Conservation (phyloP, 2,329 filamentous ascomycete genomes). For the Cladosporium sp. region DNA sequence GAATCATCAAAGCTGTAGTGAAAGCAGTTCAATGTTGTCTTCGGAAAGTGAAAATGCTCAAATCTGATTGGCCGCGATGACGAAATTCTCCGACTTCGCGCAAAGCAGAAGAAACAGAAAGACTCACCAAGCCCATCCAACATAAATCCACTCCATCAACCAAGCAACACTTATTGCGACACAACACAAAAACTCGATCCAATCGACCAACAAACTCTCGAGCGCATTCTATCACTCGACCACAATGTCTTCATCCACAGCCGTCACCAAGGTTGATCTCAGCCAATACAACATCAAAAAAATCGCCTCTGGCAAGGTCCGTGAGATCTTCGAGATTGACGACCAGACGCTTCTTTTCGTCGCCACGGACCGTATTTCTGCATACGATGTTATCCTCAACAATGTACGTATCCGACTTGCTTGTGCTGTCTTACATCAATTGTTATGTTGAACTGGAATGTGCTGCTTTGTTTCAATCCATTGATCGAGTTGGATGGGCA, state of each 20-base stretch:
- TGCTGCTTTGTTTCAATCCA: neutral
- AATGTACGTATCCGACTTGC: slow-evolving; percentile 55
- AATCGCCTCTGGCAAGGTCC: slow-evolving; percentile 67
- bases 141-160: neutral
- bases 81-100: slow-evolving; percentile 13
- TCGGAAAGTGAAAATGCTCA: too few species aligned
- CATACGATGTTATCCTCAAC: slow-evolving; percentile 86
- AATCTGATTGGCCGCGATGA: neutral
- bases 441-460: neutral
- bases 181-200: too few species aligned
- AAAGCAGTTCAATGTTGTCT: too few species aligned
- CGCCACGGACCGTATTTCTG: slow-evolving; percentile 86
- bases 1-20: too few species aligned
- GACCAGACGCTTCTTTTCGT: slow-evolving; percentile 72
- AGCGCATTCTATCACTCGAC: too few species aligned
- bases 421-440: slow-evolving; percentile 29
- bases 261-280: slow-evolving; percentile 19
- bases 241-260: slow-evolving; percentile 5
- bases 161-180: neutral
- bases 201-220: too few species aligned
- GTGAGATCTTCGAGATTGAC: slow-evolving; percentile 74
- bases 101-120: slow-evolving; percentile 10
- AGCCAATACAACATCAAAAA: slow-evolving; percentile 35
- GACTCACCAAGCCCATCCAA: slow-evolving; percentile 12
- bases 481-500: neutral